Evolutionary conservation across 2,329 filamentous ascomycete genomes (phyloP).

Genomic region (Pseudogymnoascus sp.): DNA sequence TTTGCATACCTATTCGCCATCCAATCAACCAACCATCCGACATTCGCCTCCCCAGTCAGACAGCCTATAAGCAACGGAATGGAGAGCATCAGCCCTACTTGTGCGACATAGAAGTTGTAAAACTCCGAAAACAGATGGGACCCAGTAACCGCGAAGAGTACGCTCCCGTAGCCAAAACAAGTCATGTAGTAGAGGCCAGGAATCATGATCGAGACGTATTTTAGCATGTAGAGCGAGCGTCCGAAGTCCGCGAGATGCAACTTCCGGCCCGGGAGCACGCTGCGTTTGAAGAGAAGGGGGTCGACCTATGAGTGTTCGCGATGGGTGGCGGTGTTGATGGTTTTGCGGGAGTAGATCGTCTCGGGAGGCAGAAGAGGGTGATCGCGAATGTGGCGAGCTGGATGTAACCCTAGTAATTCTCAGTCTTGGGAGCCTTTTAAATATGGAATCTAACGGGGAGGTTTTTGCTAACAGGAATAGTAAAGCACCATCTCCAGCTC

Average conservation of each 20-base stretch:
- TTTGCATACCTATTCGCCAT: constrained; percentile 24
- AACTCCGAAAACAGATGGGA: too few species aligned
- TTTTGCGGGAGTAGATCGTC: constrained; percentile 25
- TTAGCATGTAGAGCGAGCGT: constrained; percentile 23
- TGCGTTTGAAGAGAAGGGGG: constrained; percentile 14
- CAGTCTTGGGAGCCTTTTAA: constrained; percentile 21
- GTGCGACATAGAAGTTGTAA: too few species aligned
- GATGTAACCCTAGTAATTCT: constrained; percentile 24
- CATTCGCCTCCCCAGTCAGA: constrained; percentile 22
- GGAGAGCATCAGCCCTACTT: too few species aligned
- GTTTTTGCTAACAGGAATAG: neutral
- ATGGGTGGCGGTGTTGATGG: constrained; percentile 17
- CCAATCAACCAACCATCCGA: constrained; percentile 25
- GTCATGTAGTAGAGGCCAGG: constrained; percentile 26
- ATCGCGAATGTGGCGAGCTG: constrained; percentile 19
- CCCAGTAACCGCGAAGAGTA: constrained; percentile 5
- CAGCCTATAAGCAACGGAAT: constrained; percentile 13
- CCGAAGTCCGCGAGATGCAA: constrained; percentile 22
- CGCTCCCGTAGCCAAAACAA: constrained; percentile 21
- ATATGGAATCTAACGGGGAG: constrained; percentile 20
- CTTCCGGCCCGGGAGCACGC: constrained; percentile 19
- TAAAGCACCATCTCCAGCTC: constrained; percentile 18
- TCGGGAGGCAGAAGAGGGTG: constrained; percentile 25
- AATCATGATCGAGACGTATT: constrained; percentile 23
- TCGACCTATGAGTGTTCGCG: constrained; percentile 20